Conservation (phyloP, 2,329 filamentous ascomycete genomes). For the Penicillium griseofulvum region DNA sequence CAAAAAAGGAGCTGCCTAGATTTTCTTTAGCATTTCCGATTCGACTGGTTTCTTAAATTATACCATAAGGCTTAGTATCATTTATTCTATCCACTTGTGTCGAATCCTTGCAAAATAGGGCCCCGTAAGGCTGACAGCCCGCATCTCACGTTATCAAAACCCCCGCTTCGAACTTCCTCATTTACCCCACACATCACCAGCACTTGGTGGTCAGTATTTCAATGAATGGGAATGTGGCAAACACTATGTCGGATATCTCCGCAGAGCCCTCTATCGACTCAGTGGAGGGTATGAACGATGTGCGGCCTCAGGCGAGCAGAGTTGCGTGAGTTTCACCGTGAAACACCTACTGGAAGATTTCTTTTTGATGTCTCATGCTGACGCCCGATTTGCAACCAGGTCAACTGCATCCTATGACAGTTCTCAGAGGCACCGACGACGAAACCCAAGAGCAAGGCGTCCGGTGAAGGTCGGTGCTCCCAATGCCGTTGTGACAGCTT, state of each 20-base stretch:
- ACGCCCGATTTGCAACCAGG: slow-evolving; percentile 2
- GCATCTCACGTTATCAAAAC: slow-evolving; percentile 18
- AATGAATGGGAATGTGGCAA: slow-evolving; percentile 16
- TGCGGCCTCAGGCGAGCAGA: slow-evolving; percentile 9
- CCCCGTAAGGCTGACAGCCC: slow-evolving; percentile 25
- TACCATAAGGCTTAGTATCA: not conserved
- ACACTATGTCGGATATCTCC: slow-evolving; percentile 13
- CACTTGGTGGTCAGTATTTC: not conserved
- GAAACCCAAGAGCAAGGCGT: slow-evolving; percentile 59
- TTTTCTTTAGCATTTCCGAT: not conserved
- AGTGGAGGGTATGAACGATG: slow-evolving; percentile 5
- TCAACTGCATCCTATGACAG: slow-evolving; percentile 54
- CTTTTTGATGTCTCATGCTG: not conserved
- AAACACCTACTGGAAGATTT: not conserved
- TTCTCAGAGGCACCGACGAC: slow-evolving; percentile 64
- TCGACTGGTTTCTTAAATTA: not conserved
- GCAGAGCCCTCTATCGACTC: slow-evolving; percentile 11
- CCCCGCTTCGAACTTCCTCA: slow-evolving; percentile 16
- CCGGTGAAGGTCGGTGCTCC: slow-evolving; percentile 57
- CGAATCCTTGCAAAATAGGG: not conserved
- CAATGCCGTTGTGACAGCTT: not conserved
- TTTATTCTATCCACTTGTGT: not conserved
- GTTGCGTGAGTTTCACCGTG: slow-evolving; percentile 12
- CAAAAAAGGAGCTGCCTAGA: slow-evolving; percentile 18
- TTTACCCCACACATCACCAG: slow-evolving; percentile 23